phyloP scores from a whole-genome alignment of 345 rosid species.

The Isatis tinctoria region DNA sequence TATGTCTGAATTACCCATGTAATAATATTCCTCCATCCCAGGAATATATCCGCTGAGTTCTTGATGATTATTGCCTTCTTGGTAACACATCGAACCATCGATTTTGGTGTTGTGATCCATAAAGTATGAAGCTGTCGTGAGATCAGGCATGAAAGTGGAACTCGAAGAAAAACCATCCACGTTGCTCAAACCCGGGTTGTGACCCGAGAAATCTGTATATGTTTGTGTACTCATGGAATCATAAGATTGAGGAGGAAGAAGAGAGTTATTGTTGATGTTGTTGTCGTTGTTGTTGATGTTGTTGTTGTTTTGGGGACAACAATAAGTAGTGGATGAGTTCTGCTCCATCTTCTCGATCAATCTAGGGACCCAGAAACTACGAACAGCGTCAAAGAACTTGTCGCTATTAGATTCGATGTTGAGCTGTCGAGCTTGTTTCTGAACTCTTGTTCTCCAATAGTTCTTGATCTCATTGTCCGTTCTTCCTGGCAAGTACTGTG shows the following conservation, averaged over 20 bases:
- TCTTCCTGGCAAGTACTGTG: constrained; percentile 87
- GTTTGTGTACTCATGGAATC: constrained; percentile 8
- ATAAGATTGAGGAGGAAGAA: constrained; percentile 14
- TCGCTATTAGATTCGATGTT: constrained; percentile 72
- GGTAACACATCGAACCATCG: constrained; percentile 15
- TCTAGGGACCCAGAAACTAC: constrained; percentile 71
- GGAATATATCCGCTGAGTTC: constrained; percentile 35
- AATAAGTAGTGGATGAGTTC: constrained; percentile 26
- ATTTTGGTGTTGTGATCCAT: constrained; percentile 31
- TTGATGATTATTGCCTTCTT: constrained; percentile 25
- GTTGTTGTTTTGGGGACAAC: constrained; percentile 14
- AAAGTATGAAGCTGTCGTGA: constrained; percentile 27
- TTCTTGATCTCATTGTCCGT: constrained; percentile 95
- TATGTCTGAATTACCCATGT: constrained; percentile 30
- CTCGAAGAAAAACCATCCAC: constrained; percentile 27
- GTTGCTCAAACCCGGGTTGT: neutral
- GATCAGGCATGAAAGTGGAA: constrained; percentile 31
- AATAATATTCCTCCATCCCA: constrained; percentile 31
- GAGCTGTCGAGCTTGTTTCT: constrained; percentile 80
- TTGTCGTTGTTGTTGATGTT: neutral
- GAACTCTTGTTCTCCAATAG: constrained; percentile 96
- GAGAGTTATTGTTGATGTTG: constrained; percentile 19
- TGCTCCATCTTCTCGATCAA: constrained; percentile 67
- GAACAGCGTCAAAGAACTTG: constrained; percentile 61
- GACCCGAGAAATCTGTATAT: neutral